Evolutionary conservation across 129 eudicot species (phyloP).

Genomic region (Solidago caesia): DNA sequence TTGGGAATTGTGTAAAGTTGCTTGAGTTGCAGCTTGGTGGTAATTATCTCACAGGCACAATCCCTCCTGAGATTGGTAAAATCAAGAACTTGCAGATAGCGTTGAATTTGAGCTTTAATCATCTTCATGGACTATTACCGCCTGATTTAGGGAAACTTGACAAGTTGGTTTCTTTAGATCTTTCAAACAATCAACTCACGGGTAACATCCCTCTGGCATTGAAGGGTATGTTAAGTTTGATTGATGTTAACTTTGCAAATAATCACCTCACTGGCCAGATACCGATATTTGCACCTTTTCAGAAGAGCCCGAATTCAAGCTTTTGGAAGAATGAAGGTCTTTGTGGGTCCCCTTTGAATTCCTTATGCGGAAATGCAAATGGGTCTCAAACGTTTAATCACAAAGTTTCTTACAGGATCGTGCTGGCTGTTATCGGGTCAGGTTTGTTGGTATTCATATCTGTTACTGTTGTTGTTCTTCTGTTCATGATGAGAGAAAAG

Average conservation of each 20-base stretch:
- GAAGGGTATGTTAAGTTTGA: constrained; percentile 88
- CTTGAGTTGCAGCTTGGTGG: constrained; percentile 82
- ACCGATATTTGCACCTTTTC: constrained; percentile 79
- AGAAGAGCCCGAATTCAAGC: constrained; percentile 82
- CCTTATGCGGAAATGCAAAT: constrained; percentile 51
- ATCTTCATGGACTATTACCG: constrained; percentile 83
- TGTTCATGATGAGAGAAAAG: constrained; percentile 93
- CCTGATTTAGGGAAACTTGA: constrained; percentile 82
- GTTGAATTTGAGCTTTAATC: constrained; percentile 85
- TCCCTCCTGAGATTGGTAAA: constrained; percentile 87
- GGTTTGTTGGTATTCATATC: constrained; percentile 83
- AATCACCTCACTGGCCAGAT: constrained; percentile 79
- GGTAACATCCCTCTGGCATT: constrained; percentile 71
- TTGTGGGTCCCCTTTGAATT: constrained; percentile 82
- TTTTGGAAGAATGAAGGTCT: constrained; percentile 79
- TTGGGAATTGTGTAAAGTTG: constrained; percentile 81
- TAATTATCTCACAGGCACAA: constrained; percentile 77
- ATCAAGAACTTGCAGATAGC: constrained; percentile 93
- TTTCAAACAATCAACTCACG: constrained; percentile 77
- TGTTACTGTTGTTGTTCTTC: constrained; percentile 72
- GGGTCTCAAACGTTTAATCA: constrained; percentile 57
- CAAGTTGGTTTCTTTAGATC: constrained; percentile 86
- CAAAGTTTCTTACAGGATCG: constrained; percentile 72
- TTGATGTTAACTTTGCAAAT: constrained; percentile 90
- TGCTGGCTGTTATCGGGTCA: constrained; percentile 90